phyloP scores from a whole-genome alignment of 257 asterid genomes.

The Solanum pinnatisectum region DNA sequence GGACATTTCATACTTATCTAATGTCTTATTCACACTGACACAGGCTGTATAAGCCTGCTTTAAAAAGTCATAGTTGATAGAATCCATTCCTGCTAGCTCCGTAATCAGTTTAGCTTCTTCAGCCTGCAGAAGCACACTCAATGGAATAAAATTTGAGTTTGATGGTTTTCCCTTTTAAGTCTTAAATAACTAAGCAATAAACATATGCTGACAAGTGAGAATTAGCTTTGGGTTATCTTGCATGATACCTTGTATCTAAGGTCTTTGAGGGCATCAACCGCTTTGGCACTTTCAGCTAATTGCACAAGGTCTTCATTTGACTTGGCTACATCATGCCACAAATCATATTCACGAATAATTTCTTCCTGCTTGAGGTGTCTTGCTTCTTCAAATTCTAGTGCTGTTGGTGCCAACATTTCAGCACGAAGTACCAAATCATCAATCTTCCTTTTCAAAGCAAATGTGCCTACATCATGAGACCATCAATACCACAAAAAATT shows the following conservation, averaged over 20 bases:
- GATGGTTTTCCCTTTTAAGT: neutral
- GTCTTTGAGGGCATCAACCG: constrained; percentile 60
- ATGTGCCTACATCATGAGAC: constrained; percentile 35
- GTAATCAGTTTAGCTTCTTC: constrained; percentile 88
- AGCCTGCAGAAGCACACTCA: constrained; percentile 34
- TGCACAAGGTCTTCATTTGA: constrained; percentile 51
- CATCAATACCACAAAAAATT: neutral
- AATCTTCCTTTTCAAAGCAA: constrained; percentile 63
- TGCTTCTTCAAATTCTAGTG: constrained; percentile 61
- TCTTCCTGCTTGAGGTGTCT: constrained; percentile 44
- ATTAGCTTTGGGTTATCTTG: neutral
- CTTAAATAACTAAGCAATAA: neutral
- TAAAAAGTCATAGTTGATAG: constrained; percentile 53
- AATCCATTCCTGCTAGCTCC: constrained; percentile 66
- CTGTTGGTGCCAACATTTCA: constrained; percentile 58
- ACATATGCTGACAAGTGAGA: neutral
- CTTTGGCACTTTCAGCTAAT: constrained; percentile 57
- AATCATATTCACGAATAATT: constrained; percentile 41
- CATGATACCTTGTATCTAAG: constrained; percentile 50
- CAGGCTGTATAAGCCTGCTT: constrained; percentile 72
- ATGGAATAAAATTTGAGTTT: neutral
- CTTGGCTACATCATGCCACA: constrained; percentile 67
- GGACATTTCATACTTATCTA: constrained; percentile 65
- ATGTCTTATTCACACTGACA: constrained; percentile 45
- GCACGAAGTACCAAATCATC: constrained; percentile 77